Evolutionary conservation across 2,329 filamentous ascomycete species (phyloP), one percentile per base, ranked within the genome.

Genomic region (Xylaria sp.): DNA sequence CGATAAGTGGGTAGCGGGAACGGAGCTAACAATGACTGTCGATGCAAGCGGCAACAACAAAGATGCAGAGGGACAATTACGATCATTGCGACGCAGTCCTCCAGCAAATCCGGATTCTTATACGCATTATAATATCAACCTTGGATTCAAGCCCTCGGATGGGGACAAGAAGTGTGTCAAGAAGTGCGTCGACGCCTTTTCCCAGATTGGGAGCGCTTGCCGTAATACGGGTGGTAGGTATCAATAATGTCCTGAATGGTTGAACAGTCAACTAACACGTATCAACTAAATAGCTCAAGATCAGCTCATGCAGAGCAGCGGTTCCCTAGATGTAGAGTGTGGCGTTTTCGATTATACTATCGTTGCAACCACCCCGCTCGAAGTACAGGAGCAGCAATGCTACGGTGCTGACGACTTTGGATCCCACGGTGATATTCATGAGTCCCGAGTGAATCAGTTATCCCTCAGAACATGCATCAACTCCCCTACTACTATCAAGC

Each of bases 261-360:
- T 2, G 5, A 23, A 12, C 20, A 7, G n/a, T 34, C 9, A n/a
- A 37, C 52, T 55, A 8, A 55, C 18, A n/a, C 6, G n/a, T 20
- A n/a, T 18, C 1, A 37, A 54, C 34, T 8, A 20, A n/a, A 25
- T 18, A 55, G 52, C 18, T 10, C 28, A 55, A 9, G 9, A 55
- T 28, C 52, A 55, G 12, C 32, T 34, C 28, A 37, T 55, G 28
- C 28, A 55, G 8, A 9, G 28, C 8, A 20, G 28, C 10, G 52
- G 52, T 4, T 55, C 28, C 28, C 18, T 55, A 12, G 52, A 55
- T 25, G 28, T 55, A 3, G 52, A 28, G 0, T 55, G 52, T 8
- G 52, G 52, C n/a, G 18, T 55, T 4, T 55, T 55, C 18, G 52
- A 55, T 28, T 55, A 55, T 18, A 37, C 8, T 18, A 55, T 55